Base-by-base conservation (phyloP, 768 basidiomycete species). In the Tylopilus sp. region DNA sequence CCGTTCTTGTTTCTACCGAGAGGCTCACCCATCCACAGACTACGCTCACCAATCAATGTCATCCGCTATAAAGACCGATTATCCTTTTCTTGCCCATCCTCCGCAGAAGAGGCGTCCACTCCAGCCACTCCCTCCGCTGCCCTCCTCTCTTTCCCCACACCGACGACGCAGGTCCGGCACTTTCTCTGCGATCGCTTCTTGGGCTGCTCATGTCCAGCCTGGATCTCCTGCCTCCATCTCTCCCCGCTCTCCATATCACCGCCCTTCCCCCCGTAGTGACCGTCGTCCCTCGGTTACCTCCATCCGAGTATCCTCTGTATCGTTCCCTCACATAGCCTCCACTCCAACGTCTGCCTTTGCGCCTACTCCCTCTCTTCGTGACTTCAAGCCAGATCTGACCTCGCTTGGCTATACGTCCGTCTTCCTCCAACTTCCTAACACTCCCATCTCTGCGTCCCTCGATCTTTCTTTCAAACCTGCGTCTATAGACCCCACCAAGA, bases 191-290 rank as follows among this genome's bases (percentile, higher is more conserved):
- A 85, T 88, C 41, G 61, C 77, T 15, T 57, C 79, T 35, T 90
- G 87, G 87, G 83, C 80, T 5, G 69, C 79, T 18, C 74, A 71
- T 55, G 83, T 89, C 48, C 80, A 84, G 50, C 87, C 86, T 5
- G 86, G 86, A 6, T 82, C 86, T 15, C 86, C 86, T 3, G 73
- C 68, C 0, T 71, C 75, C 11, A 44, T 59, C n/a, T 68, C 74
- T 31, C 74, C 77, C 2, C 59, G 61, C 26, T 75, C 75, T 6
- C 72, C 77, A 3, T 58, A 59, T 49, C 72, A 70, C 48, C 69
- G 71, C 22, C 55, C 64, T 26, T 72, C 75, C 15, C 57, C 68
- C 17, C 38, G 65, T 9, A 58, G 52, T 48, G 44, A 58, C 17
- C 67, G 71, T 40, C 55, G 69, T 31, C 54, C 69, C 1, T 75